Evolutionary conservation across 164 flowering plant species (phyloP).

Genomic region (Umbilicus rupestris): DNA sequence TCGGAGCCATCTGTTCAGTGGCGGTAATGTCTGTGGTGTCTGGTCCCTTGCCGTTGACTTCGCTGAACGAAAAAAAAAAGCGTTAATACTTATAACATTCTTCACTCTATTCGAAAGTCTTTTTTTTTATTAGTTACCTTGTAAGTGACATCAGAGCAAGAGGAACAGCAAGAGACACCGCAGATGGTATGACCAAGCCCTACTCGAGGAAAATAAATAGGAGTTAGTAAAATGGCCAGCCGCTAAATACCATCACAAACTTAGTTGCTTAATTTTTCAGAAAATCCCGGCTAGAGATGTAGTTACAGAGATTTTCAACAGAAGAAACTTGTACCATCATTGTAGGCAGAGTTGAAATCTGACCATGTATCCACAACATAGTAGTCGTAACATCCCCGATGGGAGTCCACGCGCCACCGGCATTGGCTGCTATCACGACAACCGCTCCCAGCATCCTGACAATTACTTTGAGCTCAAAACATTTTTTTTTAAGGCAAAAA

Average conservation of each 20-base stretch:
- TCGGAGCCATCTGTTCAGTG: slow-evolving; percentile 93
- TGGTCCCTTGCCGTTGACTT: slow-evolving; percentile 74
- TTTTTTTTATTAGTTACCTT: slow-evolving; percentile 35
- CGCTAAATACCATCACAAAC: background rate
- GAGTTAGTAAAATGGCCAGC: background rate
- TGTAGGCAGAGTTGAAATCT: slow-evolving; percentile 80
- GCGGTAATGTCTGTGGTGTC: slow-evolving; percentile 56
- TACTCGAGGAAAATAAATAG: slow-evolving; percentile 23
- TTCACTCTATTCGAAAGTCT: slow-evolving; percentile 2
- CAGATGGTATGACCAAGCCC: slow-evolving; percentile 70
- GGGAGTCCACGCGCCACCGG: slow-evolving; percentile 99
- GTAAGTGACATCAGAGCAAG: slow-evolving; percentile 92
- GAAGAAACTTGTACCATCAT: slow-evolving; percentile 52
- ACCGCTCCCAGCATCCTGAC: slow-evolving; percentile 93
- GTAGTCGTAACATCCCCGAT: slow-evolving; percentile 98
- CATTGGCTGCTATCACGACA: slow-evolving; percentile 96
- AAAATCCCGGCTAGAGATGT: background rate
- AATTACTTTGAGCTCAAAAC: slow-evolving; percentile 2
- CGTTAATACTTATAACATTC: slow-evolving; percentile 3
- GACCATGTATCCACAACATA: slow-evolving; percentile 99
- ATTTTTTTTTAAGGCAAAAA: too few species aligned
- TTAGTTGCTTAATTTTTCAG: background rate
- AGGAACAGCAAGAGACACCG: slow-evolving; percentile 81
- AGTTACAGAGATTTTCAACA: background rate
- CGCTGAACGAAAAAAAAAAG: slow-evolving; percentile 37